A percentile compares a stretch with the other conserved stretches of the same genome.
Evolutionary conservation across 306 rosid genomes (phyloP).

Genomic region (Trifolium repens): DNA sequence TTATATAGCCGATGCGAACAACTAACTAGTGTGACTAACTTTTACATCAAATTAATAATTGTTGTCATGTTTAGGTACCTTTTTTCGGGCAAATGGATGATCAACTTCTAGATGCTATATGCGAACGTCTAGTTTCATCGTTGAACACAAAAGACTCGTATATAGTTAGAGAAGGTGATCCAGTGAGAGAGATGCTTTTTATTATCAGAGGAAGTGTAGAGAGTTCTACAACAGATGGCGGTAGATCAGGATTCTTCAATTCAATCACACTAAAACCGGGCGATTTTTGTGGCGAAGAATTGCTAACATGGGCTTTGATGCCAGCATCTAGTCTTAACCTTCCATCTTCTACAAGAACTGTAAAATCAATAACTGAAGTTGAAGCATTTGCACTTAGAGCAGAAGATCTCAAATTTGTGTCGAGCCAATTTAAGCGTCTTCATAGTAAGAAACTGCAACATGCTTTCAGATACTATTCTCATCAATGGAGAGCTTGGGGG

Average conservation of each 20-base stretch:
- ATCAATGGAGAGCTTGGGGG: constrained; percentile 93
- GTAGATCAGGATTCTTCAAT: constrained; percentile 83
- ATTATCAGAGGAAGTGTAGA: constrained; percentile 83
- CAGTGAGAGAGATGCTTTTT: constrained; percentile 89
- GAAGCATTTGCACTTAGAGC: constrained; percentile 90
- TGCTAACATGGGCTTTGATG: constrained; percentile 84
- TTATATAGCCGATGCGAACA: background rate
- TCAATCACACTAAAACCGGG: constrained; percentile 71
- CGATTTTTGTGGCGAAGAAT: constrained; percentile 89
- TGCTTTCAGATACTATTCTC: constrained; percentile 84
- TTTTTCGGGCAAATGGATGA: constrained; percentile 91
- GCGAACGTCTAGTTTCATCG: constrained; percentile 84
- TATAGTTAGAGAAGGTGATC: constrained; percentile 78
- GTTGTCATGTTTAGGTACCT: constrained; percentile 58
- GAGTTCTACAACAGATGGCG: constrained; percentile 89
- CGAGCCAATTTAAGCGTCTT: constrained; percentile 78
- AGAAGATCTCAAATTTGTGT: constrained; percentile 77
- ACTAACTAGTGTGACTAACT: background rate
- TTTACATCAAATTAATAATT: background rate
- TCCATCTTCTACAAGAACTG: constrained; percentile 78
- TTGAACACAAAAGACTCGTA: constrained; percentile 69
- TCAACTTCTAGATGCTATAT: constrained; percentile 88
- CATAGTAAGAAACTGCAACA: constrained; percentile 91
- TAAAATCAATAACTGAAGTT: constrained; percentile 68
- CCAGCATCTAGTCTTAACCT: constrained; percentile 60